phyloP scores from a whole-genome alignment of 1,139 yeast species.

The Torulaspora pretoriensis region DNA sequence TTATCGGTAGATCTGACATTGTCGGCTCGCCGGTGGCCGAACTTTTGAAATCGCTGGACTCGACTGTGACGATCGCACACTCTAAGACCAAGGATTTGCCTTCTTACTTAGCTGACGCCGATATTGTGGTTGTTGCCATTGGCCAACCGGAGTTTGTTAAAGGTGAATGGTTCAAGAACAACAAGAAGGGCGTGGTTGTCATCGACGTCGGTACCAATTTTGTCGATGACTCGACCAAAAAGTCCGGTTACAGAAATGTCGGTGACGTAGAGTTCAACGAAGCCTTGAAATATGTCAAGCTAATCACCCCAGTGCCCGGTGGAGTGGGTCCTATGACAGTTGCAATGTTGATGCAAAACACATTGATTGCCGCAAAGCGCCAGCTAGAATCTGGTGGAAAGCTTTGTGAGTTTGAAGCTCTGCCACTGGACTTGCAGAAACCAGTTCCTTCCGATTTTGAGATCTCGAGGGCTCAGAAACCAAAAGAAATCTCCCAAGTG shows the following conservation, averaged over 20 bases:
- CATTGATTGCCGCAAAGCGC: constrained; percentile 71
- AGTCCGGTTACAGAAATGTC: constrained; percentile 80
- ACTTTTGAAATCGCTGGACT: constrained; percentile 73
- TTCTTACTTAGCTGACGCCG: constrained; percentile 64
- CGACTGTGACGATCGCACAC: constrained; percentile 70
- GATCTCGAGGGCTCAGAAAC: constrained; percentile 84
- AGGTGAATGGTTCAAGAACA: constrained; percentile 69
- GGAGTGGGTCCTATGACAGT: constrained; percentile 99
- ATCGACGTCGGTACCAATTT: constrained; percentile 97
- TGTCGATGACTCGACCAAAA: constrained; percentile 67
- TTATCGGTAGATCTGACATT: constrained; percentile 91
- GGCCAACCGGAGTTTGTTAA: constrained; percentile 80
- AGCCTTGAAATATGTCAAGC: constrained; percentile 62
- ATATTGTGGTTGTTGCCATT: constrained; percentile 86
- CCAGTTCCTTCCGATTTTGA: constrained; percentile 96
- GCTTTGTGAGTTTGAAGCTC: constrained; percentile 42
- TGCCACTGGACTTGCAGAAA: constrained; percentile 57
- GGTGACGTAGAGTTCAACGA: constrained; percentile 88
- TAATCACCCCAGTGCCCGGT: constrained; percentile 96
- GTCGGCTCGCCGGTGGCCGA: constrained; percentile 93
- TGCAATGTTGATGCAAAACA: constrained; percentile 89
- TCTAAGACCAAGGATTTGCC: constrained; percentile 66
- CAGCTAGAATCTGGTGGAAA: constrained; percentile 24
- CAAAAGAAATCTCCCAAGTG: constrained; percentile 75
- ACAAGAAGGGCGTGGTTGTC: constrained; percentile 72